These are phyloP conservation scores for Barnettozyma vustinii DNA, from an alignment of 805 yeast species.

Conservation along the genomic window DNA sequence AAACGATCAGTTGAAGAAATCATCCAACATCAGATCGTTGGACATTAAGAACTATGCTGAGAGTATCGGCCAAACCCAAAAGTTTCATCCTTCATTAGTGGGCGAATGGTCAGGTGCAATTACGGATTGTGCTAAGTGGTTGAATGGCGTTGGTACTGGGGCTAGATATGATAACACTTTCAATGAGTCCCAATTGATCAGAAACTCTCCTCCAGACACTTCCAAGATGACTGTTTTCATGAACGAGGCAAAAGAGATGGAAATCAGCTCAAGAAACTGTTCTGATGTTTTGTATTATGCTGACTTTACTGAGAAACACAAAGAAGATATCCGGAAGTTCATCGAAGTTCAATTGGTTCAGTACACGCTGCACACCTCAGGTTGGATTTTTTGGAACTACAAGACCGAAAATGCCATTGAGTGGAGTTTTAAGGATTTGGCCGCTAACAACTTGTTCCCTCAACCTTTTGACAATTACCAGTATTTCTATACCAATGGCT, in stretches of 20 bases:
- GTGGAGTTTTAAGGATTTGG: constrained; percentile 57
- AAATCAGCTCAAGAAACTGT: constrained; percentile 29
- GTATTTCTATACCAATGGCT: constrained; percentile 29
- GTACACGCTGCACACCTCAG: constrained; percentile 40
- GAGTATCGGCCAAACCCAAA: constrained; percentile 26
- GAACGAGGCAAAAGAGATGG: background rate
- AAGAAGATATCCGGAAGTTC: constrained; percentile 42
- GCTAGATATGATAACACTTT: constrained; percentile 71
- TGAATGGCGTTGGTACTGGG: constrained; percentile 82
- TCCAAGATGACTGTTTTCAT: background rate
- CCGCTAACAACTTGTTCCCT: constrained; percentile 51
- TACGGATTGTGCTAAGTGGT: constrained; percentile 86
- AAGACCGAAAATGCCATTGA: constrained; percentile 62
- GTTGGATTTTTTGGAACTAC: constrained; percentile 71
- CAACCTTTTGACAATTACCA: constrained; percentile 54
- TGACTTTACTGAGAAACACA: constrained; percentile 40
- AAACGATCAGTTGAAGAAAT: constrained; percentile 48
- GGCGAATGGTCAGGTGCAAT: constrained; percentile 91
- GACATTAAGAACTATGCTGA: constrained; percentile 30
- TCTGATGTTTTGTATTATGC: constrained; percentile 30
- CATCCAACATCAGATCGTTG: constrained; percentile 29
- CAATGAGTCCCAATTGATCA: constrained; percentile 17
- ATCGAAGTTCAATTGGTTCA: constrained; percentile 59
- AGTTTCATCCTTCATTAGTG: constrained; percentile 46
- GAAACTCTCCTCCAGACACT: constrained; percentile 8